A percentile compares a stretch with the other conserved stretches of the same genome.
Evolutionary conservation across 495 filamentous ascomycete genomes (phyloP).

Genomic region (Penicillium angulare): DNA sequence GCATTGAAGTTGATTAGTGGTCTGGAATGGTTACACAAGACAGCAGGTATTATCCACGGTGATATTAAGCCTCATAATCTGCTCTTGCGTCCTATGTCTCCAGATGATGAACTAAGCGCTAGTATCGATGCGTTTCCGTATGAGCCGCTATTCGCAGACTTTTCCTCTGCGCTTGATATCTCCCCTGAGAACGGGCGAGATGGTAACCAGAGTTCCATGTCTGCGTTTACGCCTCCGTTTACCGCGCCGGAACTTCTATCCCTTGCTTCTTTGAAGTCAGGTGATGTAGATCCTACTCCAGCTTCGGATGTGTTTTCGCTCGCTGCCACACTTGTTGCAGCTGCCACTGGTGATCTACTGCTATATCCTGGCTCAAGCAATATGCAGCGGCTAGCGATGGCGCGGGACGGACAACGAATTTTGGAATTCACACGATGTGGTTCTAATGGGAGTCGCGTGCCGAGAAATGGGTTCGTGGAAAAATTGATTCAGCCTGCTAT

Average conservation of each 20-base stretch:
- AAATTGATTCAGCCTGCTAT: constrained; percentile 39
- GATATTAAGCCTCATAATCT: constrained; percentile 48
- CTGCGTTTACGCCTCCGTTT: constrained; percentile 57
- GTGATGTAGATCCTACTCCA: constrained; percentile 13
- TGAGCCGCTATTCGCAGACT: constrained; percentile 55
- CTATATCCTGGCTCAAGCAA: constrained; percentile 49
- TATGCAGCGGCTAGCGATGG: constrained; percentile 46
- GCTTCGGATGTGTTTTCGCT: constrained; percentile 49
- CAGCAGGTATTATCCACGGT: constrained; percentile 42
- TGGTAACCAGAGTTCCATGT: constrained; percentile 29
- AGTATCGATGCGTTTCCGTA: constrained; percentile 24
- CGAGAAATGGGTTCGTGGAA: constrained; percentile 45
- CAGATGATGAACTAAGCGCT: constrained; percentile 1
- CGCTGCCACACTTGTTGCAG: constrained; percentile 53
- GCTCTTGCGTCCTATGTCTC: constrained; percentile 28
- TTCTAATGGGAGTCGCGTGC: constrained; percentile 38
- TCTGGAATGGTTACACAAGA: constrained; percentile 51
- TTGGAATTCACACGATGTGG: constrained; percentile 45
- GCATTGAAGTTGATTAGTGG: constrained; percentile 49
- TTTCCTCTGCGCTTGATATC: constrained; percentile 54
- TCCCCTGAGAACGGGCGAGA: constrained; percentile 11
- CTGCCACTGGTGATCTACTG: constrained; percentile 51
- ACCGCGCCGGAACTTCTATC: constrained; percentile 56
- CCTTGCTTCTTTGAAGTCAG: constrained; percentile 30
- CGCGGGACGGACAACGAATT: constrained; percentile 46